phyloP scores from a whole-genome alignment of 129 eudicot species.

The Flaveria brownii region DNA sequence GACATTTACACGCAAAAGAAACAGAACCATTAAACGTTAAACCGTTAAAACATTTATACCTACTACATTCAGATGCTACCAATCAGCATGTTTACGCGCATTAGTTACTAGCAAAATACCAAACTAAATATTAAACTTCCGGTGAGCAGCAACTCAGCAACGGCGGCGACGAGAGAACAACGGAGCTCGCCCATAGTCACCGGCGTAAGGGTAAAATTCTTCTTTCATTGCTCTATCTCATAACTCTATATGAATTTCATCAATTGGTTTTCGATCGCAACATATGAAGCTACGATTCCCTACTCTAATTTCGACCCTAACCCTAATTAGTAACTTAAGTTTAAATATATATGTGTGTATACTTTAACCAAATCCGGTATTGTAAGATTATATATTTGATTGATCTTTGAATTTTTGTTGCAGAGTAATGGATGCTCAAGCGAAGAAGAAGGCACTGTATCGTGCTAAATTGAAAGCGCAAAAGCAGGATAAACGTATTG shows the following conservation, averaged over 20 bases:
- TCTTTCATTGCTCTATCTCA: neutral
- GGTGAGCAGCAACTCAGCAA: slow-evolving; percentile 3
- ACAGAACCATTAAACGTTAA: too few species aligned
- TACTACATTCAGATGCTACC: too few species aligned
- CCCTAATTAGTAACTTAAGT: slow-evolving; percentile 10
- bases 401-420: slow-evolving; percentile 13
- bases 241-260: neutral
- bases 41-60: too few species aligned
- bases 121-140: too few species aligned
- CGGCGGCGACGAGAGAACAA: slow-evolving; percentile 8
- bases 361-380: neutral
- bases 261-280: neutral
- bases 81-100: too few species aligned
- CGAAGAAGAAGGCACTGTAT: slow-evolving; percentile 68
- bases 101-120: too few species aligned
- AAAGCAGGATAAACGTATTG: slow-evolving; percentile 72
- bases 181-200: neutral
- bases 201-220: slow-evolving; percentile 1
- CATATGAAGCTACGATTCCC: slow-evolving; percentile 3
- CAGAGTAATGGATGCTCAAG: slow-evolving; percentile 68
- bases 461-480: slow-evolving; percentile 77
- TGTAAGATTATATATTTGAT: neutral
- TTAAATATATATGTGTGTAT: neutral
- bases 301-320: slow-evolving; percentile 12
- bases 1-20: too few species aligned